Evolutionary conservation across 164 flowering plant species (phyloP).

Genomic region (Vitis cinerea): DNA sequence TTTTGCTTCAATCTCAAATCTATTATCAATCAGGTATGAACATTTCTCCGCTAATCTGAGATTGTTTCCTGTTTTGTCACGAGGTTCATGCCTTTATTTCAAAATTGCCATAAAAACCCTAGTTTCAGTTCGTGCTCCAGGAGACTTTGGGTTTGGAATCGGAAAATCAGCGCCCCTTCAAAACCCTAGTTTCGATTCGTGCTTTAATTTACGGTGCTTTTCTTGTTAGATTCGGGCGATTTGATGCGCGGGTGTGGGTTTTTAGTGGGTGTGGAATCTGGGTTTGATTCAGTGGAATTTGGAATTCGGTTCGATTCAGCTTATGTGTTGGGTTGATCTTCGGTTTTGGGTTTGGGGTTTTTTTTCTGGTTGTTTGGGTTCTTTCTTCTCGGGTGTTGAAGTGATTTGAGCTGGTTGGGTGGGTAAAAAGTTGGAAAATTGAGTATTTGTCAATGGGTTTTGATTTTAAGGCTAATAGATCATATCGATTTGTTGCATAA

Average conservation of each 20-base stretch:
- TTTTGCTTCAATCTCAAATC: neutral
- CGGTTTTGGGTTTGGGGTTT: neutral
- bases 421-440: neutral
- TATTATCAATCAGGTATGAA: neutral
- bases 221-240: conserved; percentile 10
- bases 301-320: neutral
- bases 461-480: neutral
- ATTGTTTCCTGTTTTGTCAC: neutral
- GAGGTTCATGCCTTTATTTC: neutral
- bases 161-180: conserved; percentile 1
- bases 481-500: conserved; percentile 4
- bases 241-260: neutral
- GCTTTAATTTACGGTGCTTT: neutral
- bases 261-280: neutral
- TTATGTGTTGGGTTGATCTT: neutral
- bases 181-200: conserved; percentile 13
- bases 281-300: neutral
- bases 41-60: neutral
- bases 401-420: conserved; percentile 10
- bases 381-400: conserved; percentile 1
- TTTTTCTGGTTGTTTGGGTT: neutral
- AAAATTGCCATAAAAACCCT: conserved; percentile 29
- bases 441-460: neutral
- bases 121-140: conserved; percentile 5
- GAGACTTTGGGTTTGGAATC: neutral